Evolutionary conservation across 2,329 filamentous ascomycete species (phyloP).

Genomic region (Hypoxylon sp.): DNA sequence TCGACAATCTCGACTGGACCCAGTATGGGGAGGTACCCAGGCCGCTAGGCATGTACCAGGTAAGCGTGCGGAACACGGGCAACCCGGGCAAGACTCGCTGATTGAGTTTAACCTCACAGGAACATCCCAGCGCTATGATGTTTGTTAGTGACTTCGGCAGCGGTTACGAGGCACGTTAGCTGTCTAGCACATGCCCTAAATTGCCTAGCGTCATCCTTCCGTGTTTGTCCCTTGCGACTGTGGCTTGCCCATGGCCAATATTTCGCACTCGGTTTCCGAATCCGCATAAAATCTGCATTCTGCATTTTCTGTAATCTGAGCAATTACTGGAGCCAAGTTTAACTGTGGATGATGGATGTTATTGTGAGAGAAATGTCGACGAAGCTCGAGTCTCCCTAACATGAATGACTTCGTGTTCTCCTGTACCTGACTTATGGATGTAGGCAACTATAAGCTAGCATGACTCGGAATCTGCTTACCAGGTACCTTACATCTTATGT

Average conservation of each 20-base stretch:
- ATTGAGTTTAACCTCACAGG: slow-evolving; percentile 42
- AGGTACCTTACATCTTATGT: neutral
- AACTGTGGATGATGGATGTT: neutral
- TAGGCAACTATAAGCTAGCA: slow-evolving; percentile 13
- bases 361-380: neutral
- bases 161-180: slow-evolving; percentile 24
- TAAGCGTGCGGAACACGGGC: slow-evolving; percentile 9
- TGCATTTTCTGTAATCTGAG: slow-evolving; percentile 11
- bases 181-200: slow-evolving; percentile 28
- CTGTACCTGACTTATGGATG: slow-evolving; percentile 13
- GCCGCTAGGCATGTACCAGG: too few relatives aligned
- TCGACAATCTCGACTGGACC: slow-evolving; percentile 26
- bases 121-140: slow-evolving; percentile 42
- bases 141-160: slow-evolving; percentile 31
- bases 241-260: slow-evolving; percentile 30
- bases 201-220: slow-evolving; percentile 26
- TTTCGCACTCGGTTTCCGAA: slow-evolving; percentile 5
- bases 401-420: slow-evolving; percentile 6
- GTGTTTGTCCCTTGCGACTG: slow-evolving; percentile 21
- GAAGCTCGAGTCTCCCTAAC: neutral
- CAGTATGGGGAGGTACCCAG: slow-evolving; percentile 1
- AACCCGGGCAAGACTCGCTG: slow-evolving; percentile 31
- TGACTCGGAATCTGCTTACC: neutral
- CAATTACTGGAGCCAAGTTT: neutral
- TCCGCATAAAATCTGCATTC: slow-evolving; percentile 6